A percentile compares a stretch with the other conserved stretches of the same genome.
Conservation (phyloP, 805 yeast genomes). For the Saccharomycopsis fermentans region DNA sequence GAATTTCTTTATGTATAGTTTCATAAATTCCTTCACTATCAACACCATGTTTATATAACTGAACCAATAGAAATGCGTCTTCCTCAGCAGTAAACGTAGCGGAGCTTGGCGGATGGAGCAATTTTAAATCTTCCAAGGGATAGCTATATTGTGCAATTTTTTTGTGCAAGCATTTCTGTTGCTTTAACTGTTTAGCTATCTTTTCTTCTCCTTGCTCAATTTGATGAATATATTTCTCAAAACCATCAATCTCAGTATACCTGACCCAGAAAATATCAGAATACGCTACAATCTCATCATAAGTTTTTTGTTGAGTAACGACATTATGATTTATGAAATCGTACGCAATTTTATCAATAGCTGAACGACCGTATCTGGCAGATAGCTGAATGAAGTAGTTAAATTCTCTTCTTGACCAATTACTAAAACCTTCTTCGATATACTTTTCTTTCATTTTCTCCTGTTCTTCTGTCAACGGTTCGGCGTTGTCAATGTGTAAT, state of each 20-base stretch:
- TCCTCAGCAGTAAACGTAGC: constrained; percentile 79
- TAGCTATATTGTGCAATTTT: constrained; percentile 60
- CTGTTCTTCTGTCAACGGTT: constrained; percentile 78
- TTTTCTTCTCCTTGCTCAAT: constrained; percentile 88
- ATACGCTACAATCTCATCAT: constrained; percentile 71
- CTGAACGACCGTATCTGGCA: constrained; percentile 74
- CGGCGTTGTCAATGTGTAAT: constrained; percentile 62
- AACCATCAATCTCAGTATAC: constrained; percentile 74
- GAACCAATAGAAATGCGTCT: constrained; percentile 77
- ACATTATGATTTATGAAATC: constrained; percentile 56
- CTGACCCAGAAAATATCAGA: constrained; percentile 75
- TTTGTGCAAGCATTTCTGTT: constrained; percentile 68
- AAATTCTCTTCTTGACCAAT: constrained; percentile 86
- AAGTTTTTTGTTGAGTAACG: constrained; percentile 36
- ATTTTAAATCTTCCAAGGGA: constrained; percentile 70
- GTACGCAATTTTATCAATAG: constrained; percentile 55
- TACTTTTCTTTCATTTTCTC: constrained; percentile 49
- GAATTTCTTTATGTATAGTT: constrained; percentile 60
- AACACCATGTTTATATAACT: constrained; percentile 69
- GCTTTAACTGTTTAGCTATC: constrained; percentile 50
- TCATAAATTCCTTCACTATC: constrained; percentile 76
- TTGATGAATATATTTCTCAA: constrained; percentile 69
- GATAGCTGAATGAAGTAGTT: constrained; percentile 64
- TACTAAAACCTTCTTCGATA: constrained; percentile 57
- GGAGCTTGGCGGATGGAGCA: constrained; percentile 65